A percentile compares a stretch with the other conserved stretches of the same genome.
Evolutionary conservation across 2,329 filamentous ascomycete species (phyloP).

Genomic region (Sodiomyces alkalinus): DNA sequence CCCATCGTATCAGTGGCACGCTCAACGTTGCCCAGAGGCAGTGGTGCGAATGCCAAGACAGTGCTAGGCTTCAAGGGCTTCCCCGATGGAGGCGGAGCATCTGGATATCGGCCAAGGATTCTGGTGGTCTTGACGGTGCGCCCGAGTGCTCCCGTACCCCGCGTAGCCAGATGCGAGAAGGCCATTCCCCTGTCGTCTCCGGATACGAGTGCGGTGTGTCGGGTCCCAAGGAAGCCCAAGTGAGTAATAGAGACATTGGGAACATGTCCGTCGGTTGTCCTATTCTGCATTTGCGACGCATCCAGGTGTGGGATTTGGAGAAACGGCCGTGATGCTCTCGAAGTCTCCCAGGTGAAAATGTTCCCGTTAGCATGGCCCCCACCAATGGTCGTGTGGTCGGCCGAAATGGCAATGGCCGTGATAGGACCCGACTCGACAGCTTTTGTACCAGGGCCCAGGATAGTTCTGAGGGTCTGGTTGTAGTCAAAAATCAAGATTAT

Average conservation of each 20-base stretch:
- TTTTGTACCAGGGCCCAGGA: constrained; percentile 87
- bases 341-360: constrained; percentile 95
- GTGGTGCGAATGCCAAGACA: constrained; percentile 76
- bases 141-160: constrained; percentile 75
- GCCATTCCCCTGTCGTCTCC: constrained; percentile 95
- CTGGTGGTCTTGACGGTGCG: constrained; percentile 78
- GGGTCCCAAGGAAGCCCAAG: constrained; percentile 84
- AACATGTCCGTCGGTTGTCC: constrained; percentile 69
- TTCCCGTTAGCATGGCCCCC: constrained; percentile 78
- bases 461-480: constrained; percentile 84
- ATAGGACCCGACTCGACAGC: constrained; percentile 83
- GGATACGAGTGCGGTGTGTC: constrained; percentile 88
- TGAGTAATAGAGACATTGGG: constrained; percentile 67
- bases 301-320: constrained; percentile 71
- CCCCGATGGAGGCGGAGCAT: constrained; percentile 43
- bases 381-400: constrained; percentile 83
- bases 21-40: constrained; percentile 90
- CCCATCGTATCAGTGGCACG: constrained; percentile 77
- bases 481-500: constrained; percentile 95
- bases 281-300: constrained; percentile 44
- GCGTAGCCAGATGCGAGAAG: constrained; percentile 87
- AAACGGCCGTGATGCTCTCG: constrained; percentile 70
- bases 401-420: constrained; percentile 77
- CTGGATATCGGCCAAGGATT: constrained; percentile 81
- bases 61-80: constrained; percentile 81